A percentile compares a stretch with the other conserved stretches of the same genome.
Evolutionary conservation across 2,329 filamentous ascomycete genomes (phyloP).

Genomic region (Exophiala sideris): DNA sequence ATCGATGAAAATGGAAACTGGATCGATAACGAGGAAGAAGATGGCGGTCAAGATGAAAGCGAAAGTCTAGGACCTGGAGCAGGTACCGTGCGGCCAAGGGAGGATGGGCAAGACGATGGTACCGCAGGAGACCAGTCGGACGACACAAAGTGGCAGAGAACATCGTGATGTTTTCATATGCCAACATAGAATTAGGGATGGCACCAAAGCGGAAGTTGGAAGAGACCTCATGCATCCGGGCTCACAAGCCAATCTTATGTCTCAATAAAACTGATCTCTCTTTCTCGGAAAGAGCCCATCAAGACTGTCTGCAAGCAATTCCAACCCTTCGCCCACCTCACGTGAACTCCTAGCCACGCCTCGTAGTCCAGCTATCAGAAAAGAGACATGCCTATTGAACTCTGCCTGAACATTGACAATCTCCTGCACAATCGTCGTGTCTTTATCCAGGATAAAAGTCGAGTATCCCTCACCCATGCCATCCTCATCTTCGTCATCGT

Average conservation of each 20-base stretch:
- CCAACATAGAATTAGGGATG: background rate
- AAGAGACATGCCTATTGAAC: constrained; percentile 64
- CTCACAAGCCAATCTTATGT: no score
- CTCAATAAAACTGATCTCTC: background rate
- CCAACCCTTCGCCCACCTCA: constrained; percentile 20
- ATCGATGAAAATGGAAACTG: constrained; percentile 80
- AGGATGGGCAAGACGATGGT: constrained; percentile 30
- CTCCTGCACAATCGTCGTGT: constrained; percentile 41
- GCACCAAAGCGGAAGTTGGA: background rate
- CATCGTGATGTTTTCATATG: constrained; percentile 36
- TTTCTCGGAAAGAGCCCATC: constrained; percentile 13
- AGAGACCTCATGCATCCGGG: no score
- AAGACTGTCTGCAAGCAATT: constrained; percentile 21
- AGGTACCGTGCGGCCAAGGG: constrained; percentile 39
- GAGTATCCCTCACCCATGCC: constrained; percentile 35
- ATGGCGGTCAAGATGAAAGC: constrained; percentile 55
- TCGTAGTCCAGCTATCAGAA: constrained; percentile 69
- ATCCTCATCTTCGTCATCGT: constrained; percentile 28
- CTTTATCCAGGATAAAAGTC: constrained; percentile 42
- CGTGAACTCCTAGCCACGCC: constrained; percentile 39
- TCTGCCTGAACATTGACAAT: constrained; percentile 58
- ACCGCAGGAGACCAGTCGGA: constrained; percentile 32
- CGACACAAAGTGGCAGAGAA: constrained; percentile 54
- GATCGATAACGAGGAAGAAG: constrained; percentile 54
- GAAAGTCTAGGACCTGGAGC: constrained; percentile 42